These are phyloP conservation scores for Rhytidhysteron rufulum DNA, from an alignment of 2,329 filamentous ascomycete genomes.

Conservation along the genomic window DNA sequence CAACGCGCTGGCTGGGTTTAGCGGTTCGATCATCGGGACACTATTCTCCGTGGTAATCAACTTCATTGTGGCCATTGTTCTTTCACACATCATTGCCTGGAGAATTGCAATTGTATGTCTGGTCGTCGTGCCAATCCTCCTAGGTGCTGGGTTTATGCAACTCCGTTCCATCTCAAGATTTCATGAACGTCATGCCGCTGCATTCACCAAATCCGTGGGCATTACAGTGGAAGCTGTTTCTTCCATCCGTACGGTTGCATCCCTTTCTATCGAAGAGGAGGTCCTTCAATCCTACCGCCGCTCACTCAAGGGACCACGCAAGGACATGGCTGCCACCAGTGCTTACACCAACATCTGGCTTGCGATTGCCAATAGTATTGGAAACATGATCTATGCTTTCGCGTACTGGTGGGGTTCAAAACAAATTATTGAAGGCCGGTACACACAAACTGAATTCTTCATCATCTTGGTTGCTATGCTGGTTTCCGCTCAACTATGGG, in stretches of 20 bases:
- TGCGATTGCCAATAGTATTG: conserved; percentile 56
- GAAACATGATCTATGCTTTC: conserved; percentile 68
- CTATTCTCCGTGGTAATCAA: conserved; percentile 66
- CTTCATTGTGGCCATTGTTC: conserved; percentile 62
- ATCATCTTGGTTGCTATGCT: conserved; percentile 69
- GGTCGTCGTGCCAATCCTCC: conserved; percentile 63
- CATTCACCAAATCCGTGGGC: conserved; percentile 49
- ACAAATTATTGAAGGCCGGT: conserved; percentile 63
- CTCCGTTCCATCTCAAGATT: conserved; percentile 58
- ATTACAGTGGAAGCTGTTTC: conserved; percentile 51
- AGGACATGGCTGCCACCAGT: conserved; percentile 48
- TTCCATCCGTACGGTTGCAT: conserved; percentile 51
- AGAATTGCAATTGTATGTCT: conserved; percentile 71
- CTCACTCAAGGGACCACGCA: conserved; percentile 45
- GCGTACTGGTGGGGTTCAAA: conserved; percentile 78
- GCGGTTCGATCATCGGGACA: conserved; percentile 67
- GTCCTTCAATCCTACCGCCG: conserved; percentile 43
- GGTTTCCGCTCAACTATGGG: conserved; percentile 68
- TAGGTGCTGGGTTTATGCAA: conserved; percentile 67
- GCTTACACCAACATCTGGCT: conserved; percentile 57
- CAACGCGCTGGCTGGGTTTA: conserved; percentile 63
- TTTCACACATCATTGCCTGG: conserved; percentile 71
- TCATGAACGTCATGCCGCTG: conserved; percentile 52
- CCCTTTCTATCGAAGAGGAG: conserved; percentile 50
- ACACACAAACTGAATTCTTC: conserved; percentile 67